Percentiles rank a stretch among this genome's conserved stretches.
phyloP scores from a whole-genome alignment of 192 early-diverging fungal species.

The Backusella circina region DNA sequence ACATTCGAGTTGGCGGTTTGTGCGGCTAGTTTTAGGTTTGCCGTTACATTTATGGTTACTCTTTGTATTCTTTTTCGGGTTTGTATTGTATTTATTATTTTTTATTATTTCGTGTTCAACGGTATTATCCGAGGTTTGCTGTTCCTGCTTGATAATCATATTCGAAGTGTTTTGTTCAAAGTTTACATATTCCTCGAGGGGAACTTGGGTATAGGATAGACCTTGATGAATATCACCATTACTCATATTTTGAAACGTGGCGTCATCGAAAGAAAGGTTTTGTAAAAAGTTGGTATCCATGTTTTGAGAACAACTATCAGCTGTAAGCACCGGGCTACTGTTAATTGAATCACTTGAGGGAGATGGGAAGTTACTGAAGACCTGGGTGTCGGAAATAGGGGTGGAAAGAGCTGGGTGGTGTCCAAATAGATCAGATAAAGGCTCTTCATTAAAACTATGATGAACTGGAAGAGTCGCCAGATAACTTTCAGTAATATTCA shows the following conservation, averaged over 20 bases:
- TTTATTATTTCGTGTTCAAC: conserved; percentile 2
- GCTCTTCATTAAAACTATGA: not conserved
- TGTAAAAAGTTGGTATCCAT: not conserved
- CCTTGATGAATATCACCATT: not conserved
- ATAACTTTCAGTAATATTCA: conserved; percentile 1
- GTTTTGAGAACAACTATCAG: not conserved
- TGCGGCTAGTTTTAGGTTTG: conserved; percentile 27
- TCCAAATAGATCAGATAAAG: not conserved
- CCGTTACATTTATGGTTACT: conserved; percentile 2
- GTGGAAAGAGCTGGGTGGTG: not conserved
- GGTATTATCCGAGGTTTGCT: not conserved
- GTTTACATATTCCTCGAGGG: not conserved
- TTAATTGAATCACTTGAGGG: conserved; percentile 1
- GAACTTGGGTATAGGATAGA: not conserved
- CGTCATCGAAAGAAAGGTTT: not conserved
- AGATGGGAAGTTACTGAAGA: conserved; percentile 1
- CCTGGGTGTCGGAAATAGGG: not conserved
- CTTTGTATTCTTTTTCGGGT: conserved; percentile 3
- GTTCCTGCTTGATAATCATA: not conserved
- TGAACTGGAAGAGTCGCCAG: not conserved
- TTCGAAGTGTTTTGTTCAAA: not conserved
- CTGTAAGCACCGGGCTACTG: not conserved
- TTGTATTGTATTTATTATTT: conserved; percentile 4
- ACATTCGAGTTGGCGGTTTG: conserved; percentile 44
- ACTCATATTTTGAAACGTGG: not conserved